Conservation (phyloP, 2,329 filamentous ascomycete species). For the Ophiostoma tasmaniense region DNA sequence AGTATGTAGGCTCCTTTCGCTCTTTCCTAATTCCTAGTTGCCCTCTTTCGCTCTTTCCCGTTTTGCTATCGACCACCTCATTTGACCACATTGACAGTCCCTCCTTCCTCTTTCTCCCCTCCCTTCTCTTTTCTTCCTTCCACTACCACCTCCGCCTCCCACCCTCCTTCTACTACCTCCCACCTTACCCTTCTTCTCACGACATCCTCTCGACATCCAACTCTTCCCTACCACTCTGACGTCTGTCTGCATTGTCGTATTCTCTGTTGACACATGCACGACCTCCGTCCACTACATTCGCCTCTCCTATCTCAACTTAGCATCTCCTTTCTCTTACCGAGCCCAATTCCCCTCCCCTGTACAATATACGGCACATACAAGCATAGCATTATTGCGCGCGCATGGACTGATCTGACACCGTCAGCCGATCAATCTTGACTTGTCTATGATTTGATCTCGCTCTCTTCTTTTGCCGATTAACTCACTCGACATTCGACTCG, state of each 20-base stretch:
- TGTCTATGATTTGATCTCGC: background rate
- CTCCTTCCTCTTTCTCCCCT: slow-evolving; percentile 5
- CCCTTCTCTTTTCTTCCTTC: slow-evolving; percentile 8
- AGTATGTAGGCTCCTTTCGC: background rate
- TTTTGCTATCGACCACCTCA: slow-evolving; percentile 7
- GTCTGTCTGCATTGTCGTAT: background rate
- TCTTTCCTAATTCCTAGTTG: background rate
- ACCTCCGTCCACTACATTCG: background rate
- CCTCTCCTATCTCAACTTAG: background rate
- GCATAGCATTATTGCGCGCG: background rate
- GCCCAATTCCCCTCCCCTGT: background rate
- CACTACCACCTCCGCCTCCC: background rate
- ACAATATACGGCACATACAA: background rate
- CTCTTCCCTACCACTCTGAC: background rate
- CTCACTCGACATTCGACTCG: background rate
- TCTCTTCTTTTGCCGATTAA: background rate
- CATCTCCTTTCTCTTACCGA: slow-evolving; percentile 1
- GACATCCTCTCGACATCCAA: background rate
- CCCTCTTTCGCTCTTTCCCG: slow-evolving; percentile 4
- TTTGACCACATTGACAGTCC: background rate
- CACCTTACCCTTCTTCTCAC: background rate
- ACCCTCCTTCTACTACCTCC: background rate
- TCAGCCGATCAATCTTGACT: background rate
- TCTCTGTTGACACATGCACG: background rate
- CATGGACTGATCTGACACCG: background rate